These are phyloP conservation scores for Aspergillus aculeatinus DNA, from an alignment of 2,329 filamentous ascomycete species.

Conservation along the genomic window DNA sequence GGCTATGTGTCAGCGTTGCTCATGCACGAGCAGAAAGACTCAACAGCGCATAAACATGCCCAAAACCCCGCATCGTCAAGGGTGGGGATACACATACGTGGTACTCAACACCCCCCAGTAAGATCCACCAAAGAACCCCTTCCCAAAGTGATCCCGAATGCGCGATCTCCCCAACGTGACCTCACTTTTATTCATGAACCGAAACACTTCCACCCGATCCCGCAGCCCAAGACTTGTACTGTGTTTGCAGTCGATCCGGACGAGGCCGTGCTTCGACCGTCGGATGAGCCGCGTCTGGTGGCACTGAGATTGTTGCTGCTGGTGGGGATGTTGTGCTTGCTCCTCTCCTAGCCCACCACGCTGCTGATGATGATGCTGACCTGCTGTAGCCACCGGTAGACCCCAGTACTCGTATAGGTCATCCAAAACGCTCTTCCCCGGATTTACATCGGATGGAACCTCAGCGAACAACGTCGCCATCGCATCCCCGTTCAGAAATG, in stretches of 20 bases:
- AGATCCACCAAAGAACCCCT: constrained; percentile 25
- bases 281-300: constrained; percentile 17
- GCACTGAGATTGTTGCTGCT: background rate
- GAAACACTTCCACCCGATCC: constrained; percentile 22
- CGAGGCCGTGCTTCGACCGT: constrained; percentile 6
- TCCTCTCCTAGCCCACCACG: background rate
- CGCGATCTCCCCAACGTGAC: constrained; percentile 17
- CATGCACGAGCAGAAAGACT: too few species aligned
- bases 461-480: constrained; percentile 36
- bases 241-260: constrained; percentile 9
- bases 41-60: too few species aligned
- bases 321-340: background rate
- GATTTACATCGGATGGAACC: constrained; percentile 26
- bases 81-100: constrained; percentile 13
- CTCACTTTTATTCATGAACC: constrained; percentile 17
- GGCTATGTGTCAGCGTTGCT: background rate
- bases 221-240: constrained; percentile 13
- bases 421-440: constrained; percentile 16
- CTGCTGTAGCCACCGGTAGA: background rate
- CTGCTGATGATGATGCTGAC: background rate
- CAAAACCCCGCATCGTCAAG: background rate
- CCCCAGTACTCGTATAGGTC: constrained; percentile 18
- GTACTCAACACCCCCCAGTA: constrained; percentile 30
- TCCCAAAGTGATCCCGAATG: constrained; percentile 18
- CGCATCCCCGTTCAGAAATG: constrained; percentile 34